Evolutionary conservation across 2,329 filamentous ascomycete genomes (phyloP), one percentile per base, ranked within the genome.

Genomic region (Leptodontidium sp.): DNA sequence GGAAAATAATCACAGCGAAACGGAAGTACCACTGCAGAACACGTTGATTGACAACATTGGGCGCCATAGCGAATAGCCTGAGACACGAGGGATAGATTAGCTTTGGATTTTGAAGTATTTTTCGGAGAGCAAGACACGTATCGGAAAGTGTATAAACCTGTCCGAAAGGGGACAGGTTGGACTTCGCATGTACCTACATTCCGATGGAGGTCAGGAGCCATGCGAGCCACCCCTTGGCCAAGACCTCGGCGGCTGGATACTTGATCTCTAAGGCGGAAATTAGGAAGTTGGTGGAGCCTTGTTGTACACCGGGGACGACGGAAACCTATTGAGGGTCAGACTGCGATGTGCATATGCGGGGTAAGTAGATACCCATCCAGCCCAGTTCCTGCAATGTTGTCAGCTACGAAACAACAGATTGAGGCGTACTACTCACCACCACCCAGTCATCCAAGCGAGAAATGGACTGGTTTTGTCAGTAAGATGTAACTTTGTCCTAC

Each of bases 361-460:
- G 24, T 45, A 14, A 40, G 2, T 40, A 53, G 4, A 38, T 69
- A 71, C 66, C 69, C 71, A 72, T 65, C 71, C 69, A 14, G 75
- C 75, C 77, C 77, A 32, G 29, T 32, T 32, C 29, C 29, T 32
- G 29, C 29, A 32, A 32, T 32, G 81, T 68, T 81, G 81, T 79
- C 69, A 50, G 17, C 47, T 50, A 14, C 9, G 47, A 24, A 1
- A 6, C 21, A 24, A 11, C 67, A 49, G 40, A 38, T 47, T 26
- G 1, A n/a, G 26, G 38, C 15, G n/a, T 14, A 24, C 29, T 21
- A 64, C 64, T 58, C 45, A 69, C 70, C 78, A 81, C 80, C 80
- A 81, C 4, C 78, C 80, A 29, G 80, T 81, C 78, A 81, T 79
- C 79, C 80, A 82, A 45, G 75, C 74, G 15, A 81, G 75, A 64